These are phyloP conservation scores for Hansenula lynferdii DNA, from an alignment of 1,139 yeast genomes.

Conservation along the genomic window DNA sequence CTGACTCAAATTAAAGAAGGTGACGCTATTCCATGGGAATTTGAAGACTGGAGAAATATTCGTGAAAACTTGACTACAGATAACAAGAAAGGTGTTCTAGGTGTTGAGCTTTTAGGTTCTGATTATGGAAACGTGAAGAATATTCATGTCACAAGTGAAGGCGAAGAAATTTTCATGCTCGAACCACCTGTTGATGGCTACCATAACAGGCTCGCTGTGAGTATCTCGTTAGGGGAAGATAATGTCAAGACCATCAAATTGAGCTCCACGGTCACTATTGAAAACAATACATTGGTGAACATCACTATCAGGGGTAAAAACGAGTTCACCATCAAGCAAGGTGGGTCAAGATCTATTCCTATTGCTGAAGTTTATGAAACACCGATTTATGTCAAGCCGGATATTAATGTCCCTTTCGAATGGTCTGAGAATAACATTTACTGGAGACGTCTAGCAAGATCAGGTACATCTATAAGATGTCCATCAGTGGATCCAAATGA, in stretches of 20 bases:
- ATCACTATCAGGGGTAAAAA: slow-evolving; percentile 38
- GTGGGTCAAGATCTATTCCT: slow-evolving; percentile 61
- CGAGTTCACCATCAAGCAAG: slow-evolving; percentile 42
- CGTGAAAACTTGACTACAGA: slow-evolving; percentile 77
- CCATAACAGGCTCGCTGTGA: slow-evolving; percentile 73
- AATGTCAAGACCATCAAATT: slow-evolving; percentile 73
- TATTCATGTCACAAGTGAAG: slow-evolving; percentile 74
- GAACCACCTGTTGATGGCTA: slow-evolving; percentile 58
- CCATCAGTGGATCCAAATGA: slow-evolving; percentile 35
- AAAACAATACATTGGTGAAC: slow-evolving; percentile 66
- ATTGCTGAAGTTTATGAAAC: slow-evolving; percentile 62
- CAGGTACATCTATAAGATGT: slow-evolving; percentile 58
- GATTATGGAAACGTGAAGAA: slow-evolving; percentile 48
- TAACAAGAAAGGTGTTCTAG: slow-evolving; percentile 53
- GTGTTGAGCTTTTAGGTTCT: slow-evolving; percentile 52
- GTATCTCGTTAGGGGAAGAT: slow-evolving; percentile 63
- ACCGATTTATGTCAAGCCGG: slow-evolving; percentile 58
- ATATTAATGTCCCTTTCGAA: slow-evolving; percentile 43
- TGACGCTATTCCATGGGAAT: slow-evolving; percentile 73
- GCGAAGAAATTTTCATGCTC: slow-evolving; percentile 71
- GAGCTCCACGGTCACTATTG: slow-evolving; percentile 68
- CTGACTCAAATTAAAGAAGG: slow-evolving; percentile 42
- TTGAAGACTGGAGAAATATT: slow-evolving; percentile 87
- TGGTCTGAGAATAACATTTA: slow-evolving; percentile 62
- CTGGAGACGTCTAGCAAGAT: slow-evolving; percentile 63